Percentiles rank a stretch among this genome's conserved stretches.
Conservation (phyloP, 225 moss, liverwort and hornwort species). For the Straminergon stramineum region DNA sequence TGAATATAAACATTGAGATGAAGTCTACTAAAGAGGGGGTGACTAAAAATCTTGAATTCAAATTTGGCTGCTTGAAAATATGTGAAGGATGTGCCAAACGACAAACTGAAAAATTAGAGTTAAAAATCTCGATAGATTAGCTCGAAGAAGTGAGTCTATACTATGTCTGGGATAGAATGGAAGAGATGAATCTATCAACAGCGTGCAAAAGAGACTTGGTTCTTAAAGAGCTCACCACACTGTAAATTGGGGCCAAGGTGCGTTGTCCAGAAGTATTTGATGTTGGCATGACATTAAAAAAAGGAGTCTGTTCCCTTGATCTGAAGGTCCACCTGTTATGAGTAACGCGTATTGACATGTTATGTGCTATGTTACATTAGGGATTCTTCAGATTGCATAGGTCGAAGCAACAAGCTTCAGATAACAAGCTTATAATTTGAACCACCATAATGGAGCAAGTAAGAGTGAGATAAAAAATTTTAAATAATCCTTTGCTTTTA, state of each 20-base stretch:
- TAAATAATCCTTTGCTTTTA: background rate
- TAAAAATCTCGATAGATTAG: background rate
- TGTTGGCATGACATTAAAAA: constrained; percentile 74
- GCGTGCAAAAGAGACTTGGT: background rate
- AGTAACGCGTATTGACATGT: background rate
- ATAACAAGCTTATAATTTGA: background rate
- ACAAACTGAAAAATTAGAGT: background rate
- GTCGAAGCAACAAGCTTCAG: background rate
- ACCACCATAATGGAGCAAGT: background rate
- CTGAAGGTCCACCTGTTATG: constrained; percentile 81
- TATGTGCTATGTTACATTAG: background rate
- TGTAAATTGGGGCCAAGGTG: constrained; percentile 71
- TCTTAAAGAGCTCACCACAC: constrained; percentile 49
- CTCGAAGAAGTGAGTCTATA: background rate
- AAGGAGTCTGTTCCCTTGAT: constrained; percentile 69
- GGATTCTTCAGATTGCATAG: background rate
- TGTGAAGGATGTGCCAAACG: background rate
- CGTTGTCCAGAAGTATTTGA: constrained; percentile 48
- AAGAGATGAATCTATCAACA: background rate
- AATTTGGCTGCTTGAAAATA: background rate
- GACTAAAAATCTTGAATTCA: background rate
- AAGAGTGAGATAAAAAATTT: background rate
- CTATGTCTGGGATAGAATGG: background rate
- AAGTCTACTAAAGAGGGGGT: background rate
- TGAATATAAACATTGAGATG: background rate